Percentiles rank a stretch among this genome's conserved stretches.
These are phyloP conservation scores for Periconia macrospinosa DNA, from an alignment of 2,329 filamentous ascomycete species.

Conservation along the genomic window DNA sequence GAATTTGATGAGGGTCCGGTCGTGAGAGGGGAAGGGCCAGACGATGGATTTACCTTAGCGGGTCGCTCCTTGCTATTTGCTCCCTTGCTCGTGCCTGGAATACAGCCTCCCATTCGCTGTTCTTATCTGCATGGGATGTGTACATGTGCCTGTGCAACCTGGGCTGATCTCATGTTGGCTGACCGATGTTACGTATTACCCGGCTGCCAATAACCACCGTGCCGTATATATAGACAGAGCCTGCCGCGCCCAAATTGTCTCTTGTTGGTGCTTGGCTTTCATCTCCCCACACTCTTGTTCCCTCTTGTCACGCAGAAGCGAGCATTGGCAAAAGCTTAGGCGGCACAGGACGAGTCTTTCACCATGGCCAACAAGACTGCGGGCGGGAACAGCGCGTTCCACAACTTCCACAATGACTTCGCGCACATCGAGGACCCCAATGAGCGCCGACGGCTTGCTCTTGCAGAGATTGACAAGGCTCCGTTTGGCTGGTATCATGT, in stretches of 20 bases:
- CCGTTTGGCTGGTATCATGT: constrained; percentile 84
- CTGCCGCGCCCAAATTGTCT: background rate
- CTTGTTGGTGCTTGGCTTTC: constrained; percentile 4
- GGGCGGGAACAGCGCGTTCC: constrained; percentile 35
- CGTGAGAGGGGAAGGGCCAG: too few species aligned
- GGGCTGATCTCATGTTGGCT: background rate
- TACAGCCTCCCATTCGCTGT: background rate
- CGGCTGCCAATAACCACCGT: background rate
- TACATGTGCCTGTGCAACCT: too few species aligned
- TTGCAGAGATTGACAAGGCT: constrained; percentile 80
- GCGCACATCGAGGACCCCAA: constrained; percentile 68
- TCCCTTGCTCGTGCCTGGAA: background rate
- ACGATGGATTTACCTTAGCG: background rate
- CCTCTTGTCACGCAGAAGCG: constrained; percentile 9
- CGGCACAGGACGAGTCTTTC: constrained; percentile 1
- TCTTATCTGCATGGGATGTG: background rate
- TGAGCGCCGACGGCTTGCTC: constrained; percentile 75
- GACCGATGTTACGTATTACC: background rate
- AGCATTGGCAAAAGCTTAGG: constrained; percentile 20
- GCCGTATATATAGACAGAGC: constrained; percentile 1
- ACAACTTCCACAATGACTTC: constrained; percentile 70
- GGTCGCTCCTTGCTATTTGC: background rate
- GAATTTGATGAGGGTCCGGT: too few species aligned
- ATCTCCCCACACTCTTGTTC: constrained; percentile 13
- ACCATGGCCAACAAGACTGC: constrained; percentile 19